These are phyloP conservation scores for Juglanconis juglandina DNA, from an alignment of 2,329 filamentous ascomycete genomes.

Conservation along the genomic window DNA sequence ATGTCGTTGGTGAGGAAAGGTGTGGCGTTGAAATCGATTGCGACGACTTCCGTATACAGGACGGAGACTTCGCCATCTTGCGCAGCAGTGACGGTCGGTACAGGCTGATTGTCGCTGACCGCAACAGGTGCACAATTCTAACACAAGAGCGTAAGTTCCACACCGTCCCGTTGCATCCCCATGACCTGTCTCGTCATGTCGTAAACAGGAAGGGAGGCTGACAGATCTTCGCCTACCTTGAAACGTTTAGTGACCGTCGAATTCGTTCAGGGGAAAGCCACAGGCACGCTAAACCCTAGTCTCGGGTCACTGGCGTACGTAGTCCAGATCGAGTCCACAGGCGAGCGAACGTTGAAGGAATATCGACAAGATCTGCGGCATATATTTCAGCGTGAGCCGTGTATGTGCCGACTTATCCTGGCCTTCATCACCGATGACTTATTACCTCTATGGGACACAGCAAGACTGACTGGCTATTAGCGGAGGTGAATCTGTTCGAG, in stretches of 20 bases:
- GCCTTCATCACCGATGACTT: too few species aligned
- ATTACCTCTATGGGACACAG: too few species aligned
- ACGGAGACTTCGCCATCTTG: conserved; percentile 23
- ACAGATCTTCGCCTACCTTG: too few species aligned
- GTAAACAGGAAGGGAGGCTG: too few species aligned
- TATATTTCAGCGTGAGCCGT: not conserved
- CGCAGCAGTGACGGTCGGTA: conserved; percentile 16
- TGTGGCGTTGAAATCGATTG: conserved; percentile 22
- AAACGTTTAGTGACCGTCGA: too few species aligned
- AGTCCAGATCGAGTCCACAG: not conserved
- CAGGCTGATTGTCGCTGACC: conserved; percentile 23
- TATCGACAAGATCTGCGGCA: too few species aligned
- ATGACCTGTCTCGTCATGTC: not conserved
- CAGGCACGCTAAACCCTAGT: not conserved
- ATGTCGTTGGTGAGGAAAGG: conserved; percentile 6
- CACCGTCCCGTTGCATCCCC: too few species aligned
- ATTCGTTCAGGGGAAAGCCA: not conserved
- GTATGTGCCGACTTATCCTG: not conserved
- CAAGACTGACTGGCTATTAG: not conserved
- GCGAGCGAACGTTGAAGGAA: not conserved
- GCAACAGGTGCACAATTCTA: conserved; percentile 23
- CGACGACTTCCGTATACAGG: conserved; percentile 21
- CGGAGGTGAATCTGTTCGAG: not conserved
- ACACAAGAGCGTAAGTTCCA: conserved; percentile 20
- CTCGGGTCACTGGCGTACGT: not conserved